Base-by-base conservation (phyloP, 1,139 yeast genomes). In the Blastobotrys indianensis region DNA sequence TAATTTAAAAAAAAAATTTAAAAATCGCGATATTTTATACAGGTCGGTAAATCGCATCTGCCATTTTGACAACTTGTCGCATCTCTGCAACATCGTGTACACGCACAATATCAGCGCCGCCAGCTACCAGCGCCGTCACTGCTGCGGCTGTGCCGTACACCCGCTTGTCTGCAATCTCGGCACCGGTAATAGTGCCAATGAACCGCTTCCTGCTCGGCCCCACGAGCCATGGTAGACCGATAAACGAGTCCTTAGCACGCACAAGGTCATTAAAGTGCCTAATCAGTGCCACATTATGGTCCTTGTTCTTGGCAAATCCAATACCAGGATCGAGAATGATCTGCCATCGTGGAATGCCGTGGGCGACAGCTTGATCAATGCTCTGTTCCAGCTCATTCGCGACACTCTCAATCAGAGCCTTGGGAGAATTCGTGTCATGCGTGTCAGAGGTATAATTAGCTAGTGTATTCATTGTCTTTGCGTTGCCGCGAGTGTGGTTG, bases 141-240 rank as follows among this genome's bases (percentile, higher is more conserved):
- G 88, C 73, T 0, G 95, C 86, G 10, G 82, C 82, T 0, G 97
- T 87, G 12, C 94, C 92, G 47, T 80, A 67, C 3, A 79, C 79
- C 52, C 97, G 73, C 31, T 82, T 79, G 0, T 65, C 53, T 0
- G 95, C 79, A 17, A 45, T 52, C 5, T 51, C 44, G 32, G 54
- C 61, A 6, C 59, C 65, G 0, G 90, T 82, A 28, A 87, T 66
- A 0, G 77, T 73, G 1, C 96, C 97, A 57, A 92, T 79, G 59
- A 92, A 92, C 58, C 77, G 74, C 72, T 92, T 92, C 54, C 97
- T 74, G 23, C 95, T 85, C 0, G 97, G 84, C 0, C 97, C 98
- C 12, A 90, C 64, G 41, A 92, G 69, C 51, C 86, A 71, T 1
- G 96, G 85, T 46, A 84, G 60, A 2, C 68, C 72, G 33, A 59